Evolutionary conservation across 2,329 filamentous ascomycete genomes (phyloP), one percentile per base, ranked within the genome.

Genomic region (Colletotrichum abscissum): DNA sequence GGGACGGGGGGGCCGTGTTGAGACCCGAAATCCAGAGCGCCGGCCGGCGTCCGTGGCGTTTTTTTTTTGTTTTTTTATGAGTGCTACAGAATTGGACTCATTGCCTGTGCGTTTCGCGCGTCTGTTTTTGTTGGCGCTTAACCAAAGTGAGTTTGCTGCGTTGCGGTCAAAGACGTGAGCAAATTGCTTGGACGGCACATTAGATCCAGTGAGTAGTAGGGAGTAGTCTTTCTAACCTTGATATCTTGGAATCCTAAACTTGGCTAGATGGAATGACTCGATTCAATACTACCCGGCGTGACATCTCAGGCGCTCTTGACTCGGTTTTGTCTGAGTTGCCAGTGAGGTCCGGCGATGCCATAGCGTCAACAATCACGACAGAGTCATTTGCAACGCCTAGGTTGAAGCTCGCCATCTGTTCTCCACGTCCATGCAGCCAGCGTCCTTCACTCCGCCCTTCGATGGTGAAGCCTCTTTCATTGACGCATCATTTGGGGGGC

Each of bases 21-120:
- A 26, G 30, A 35, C 9, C 33, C 33, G 33, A 16, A 55, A n/a
- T 12, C 19, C n/a, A 33, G 38, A 42, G 19, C 4, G 19, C 42
- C 42, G 42, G 42, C 42, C 19, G 42, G 42, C 42, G 16, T 49
- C 19, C 7, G 42, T 49, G 7, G 8, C 19, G 8, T n/a, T 42
- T 42, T 42, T 42, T 16, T 38, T 38, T 38, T 38, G 1, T 38
- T 16, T 38, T 14, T 16, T 16, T 19, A 2, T 16, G 12, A 42
- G 24, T 62, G n/a, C 24, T 8, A 68, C n/a, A 14, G 16, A 9
- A 30, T 16, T 8, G 35, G 16, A 12, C 19, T 14, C 42, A 14
- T 5, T 24, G 42, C 33, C 38, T 38, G 42, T 59, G 68, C 69
- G 63, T 56, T 63, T 71, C 63, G 56, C 35, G 63, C 63, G 69